Conservation (phyloP, 176 grass and related monocot genomes). For the Aechmea fasciata region DNA sequence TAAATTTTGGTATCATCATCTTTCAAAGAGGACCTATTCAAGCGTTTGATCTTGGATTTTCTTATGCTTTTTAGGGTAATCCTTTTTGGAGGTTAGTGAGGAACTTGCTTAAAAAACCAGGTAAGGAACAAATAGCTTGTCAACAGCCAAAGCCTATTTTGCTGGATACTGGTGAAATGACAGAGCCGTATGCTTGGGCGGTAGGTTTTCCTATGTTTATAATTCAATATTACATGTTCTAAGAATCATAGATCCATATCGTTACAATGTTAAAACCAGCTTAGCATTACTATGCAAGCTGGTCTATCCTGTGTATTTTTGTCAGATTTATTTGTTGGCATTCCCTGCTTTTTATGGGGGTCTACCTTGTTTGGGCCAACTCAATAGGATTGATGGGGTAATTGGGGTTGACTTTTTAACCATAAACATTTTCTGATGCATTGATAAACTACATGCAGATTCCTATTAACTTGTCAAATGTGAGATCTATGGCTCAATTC, state of each 20-base stretch:
- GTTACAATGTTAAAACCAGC: too few species aligned
- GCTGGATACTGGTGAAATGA: constrained; percentile 98
- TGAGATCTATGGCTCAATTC: not conserved
- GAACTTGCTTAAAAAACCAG: constrained; percentile 70
- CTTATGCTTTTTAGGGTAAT: constrained; percentile 57
- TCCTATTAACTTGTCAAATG: not conserved
- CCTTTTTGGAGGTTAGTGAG: constrained; percentile 90
- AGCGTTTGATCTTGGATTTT: constrained; percentile 7
- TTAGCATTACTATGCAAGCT: too few species aligned
- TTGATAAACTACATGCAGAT: not conserved
- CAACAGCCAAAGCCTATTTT: constrained; percentile 95
- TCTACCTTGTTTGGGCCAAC: too few species aligned
- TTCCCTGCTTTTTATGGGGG: too few species aligned
- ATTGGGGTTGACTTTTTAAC: not conserved
- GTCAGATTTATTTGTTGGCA: too few species aligned
- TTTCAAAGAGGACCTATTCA: not conserved
- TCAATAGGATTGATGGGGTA: not conserved
- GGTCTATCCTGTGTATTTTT: too few species aligned
- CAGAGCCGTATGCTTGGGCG: constrained; percentile 85
- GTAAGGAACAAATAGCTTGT: constrained; percentile 63
- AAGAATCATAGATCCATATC: too few species aligned
- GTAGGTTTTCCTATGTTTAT: constrained; percentile 35
- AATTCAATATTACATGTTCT: too few species aligned
- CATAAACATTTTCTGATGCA: not conserved
- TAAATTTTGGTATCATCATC: constrained; percentile 1